Conservation (phyloP, 2,329 filamentous ascomycete genomes). For the Acrodontium crateriforme region DNA sequence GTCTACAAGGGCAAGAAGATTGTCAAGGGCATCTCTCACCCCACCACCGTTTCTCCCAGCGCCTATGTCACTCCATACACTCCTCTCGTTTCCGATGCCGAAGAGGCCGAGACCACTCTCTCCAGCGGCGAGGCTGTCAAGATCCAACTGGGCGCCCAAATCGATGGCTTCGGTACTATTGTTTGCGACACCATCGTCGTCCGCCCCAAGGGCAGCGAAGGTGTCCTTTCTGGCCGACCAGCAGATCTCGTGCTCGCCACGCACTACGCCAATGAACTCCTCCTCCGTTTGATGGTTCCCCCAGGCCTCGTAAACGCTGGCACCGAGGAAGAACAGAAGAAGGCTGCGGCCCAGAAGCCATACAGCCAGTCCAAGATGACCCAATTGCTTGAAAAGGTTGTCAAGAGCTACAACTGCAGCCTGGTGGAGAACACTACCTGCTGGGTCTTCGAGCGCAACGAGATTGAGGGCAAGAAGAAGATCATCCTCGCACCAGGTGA, state of each 20-base stretch:
- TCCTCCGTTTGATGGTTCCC: conserved; percentile 80
- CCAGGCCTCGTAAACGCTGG: conserved; percentile 72
- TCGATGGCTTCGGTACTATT: conserved; percentile 92
- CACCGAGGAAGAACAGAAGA: conserved; percentile 89
- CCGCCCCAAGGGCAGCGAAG: conserved; percentile 44
- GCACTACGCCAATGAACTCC: conserved; percentile 88
- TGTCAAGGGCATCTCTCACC: conserved; percentile 83
- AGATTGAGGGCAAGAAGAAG: conserved; percentile 97
- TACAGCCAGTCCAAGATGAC: conserved; percentile 80
- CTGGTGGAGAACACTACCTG: conserved; percentile 96
- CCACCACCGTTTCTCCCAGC: conserved; percentile 86
- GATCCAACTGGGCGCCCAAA: conserved; percentile 98
- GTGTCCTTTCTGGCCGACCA: conserved; percentile 48
- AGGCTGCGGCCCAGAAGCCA: conserved; percentile 64
- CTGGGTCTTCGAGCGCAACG: conserved; percentile 91
- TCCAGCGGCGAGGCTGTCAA: conserved; percentile 83
- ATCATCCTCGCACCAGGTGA: conserved; percentile 82
- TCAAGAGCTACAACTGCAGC: conserved; percentile 79
- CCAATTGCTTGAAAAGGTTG: conserved; percentile 76
- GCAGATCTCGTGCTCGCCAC: conserved; percentile 85
- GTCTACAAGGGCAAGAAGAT: conserved; percentile 99
- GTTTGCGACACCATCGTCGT: conserved; percentile 87
- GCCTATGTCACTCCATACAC: conserved; percentile 96
- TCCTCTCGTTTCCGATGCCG: conserved; percentile 70
- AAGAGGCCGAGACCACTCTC: conserved; percentile 66